Evolutionary conservation across 305 asterid species (phyloP).

Genomic region (Ajuga reptans): DNA sequence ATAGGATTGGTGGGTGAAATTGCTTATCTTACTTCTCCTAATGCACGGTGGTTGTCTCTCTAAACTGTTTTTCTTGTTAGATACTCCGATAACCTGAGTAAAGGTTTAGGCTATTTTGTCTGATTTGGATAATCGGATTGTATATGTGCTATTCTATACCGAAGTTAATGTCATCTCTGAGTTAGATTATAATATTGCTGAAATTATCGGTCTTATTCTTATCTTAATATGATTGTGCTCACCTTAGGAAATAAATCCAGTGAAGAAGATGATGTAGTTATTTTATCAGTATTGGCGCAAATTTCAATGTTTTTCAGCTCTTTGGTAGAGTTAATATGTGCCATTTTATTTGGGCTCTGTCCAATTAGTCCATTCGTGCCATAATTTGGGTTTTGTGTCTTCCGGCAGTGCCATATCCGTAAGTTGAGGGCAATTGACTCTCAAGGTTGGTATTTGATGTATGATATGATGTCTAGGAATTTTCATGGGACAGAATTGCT

Average conservation of each 20-base stretch:
- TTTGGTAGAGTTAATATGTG: not conserved
- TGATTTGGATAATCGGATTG: conserved; percentile 3
- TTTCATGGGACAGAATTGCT: not conserved
- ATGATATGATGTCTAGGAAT: not conserved
- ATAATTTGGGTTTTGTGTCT: not conserved
- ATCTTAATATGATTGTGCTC: not conserved
- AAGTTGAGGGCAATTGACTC: not conserved
- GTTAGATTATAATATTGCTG: conserved; percentile 1
- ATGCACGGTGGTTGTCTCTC: not conserved
- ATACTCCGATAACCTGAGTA: not conserved
- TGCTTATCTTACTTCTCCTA: not conserved
- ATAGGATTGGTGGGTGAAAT: not conserved
- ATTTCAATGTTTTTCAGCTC: not conserved
- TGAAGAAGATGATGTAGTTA: not conserved
- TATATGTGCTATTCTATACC: not conserved
- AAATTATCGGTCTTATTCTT: not conserved
- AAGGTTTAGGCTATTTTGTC: not conserved
- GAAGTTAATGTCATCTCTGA: not conserved
- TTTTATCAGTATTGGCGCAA: not conserved
- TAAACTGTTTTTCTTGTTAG: not conserved
- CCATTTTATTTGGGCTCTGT: not conserved
- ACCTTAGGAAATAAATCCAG: not conserved
- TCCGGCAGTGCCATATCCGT: not conserved
- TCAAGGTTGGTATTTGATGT: not conserved
- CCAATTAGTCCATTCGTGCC: not conserved